Evolutionary conservation across 208 protist genomes (phyloP), one percentile per base, ranked within the genome.

Genomic region (Trypanosoma conorhini): DNA sequence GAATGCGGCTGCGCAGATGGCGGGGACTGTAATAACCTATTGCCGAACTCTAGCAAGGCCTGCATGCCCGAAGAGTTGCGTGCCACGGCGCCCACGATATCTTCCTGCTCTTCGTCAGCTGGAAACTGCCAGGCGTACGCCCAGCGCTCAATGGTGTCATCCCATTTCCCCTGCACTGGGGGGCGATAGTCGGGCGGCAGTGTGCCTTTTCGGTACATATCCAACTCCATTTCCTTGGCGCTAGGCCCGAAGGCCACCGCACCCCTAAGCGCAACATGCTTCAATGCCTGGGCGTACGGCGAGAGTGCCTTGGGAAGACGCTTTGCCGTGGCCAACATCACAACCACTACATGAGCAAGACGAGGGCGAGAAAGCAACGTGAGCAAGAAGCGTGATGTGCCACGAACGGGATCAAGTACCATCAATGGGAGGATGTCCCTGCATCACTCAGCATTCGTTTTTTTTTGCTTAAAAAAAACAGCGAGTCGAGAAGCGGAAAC

Each of bases 51-150:
- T 12, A 94, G 76, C 50, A 96, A 57, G 8, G 68, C 57, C 58
- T 80, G 80, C 82, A 96, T 87, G 15, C 58, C 81, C 15, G 62
- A 65, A 3, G 50, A 71, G 67, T 97, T 93, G 17, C 73, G 72
- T 58, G 84, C 80, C 5, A 93, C 73, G 0, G 74, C 62, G 8
- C 76, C 24, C 9, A 87, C 78, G 24, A 77, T 68, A 64, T 91
- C 85, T 28, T 90, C 85, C 52, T 75, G 72, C 28, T 88, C 87
- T 57, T 97, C 89, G 61, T 86, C 82, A n/a, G 89, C 89, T 5
- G 92, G 92, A 72, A 91, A 95, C 70, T 97, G 92, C 89, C 92
- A 97, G 19, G 92, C 92, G 62, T 97, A 95, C 13, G 92, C 85
- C 89, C 92, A 97, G 3, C 92, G 87, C 73, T 97, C 89, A 57